Percentiles rank a stretch among this genome's conserved stretches.
These are phyloP conservation scores for Trichoderma hamatum DNA, from an alignment of 2,329 filamentous ascomycete genomes.

Conservation along the genomic window DNA sequence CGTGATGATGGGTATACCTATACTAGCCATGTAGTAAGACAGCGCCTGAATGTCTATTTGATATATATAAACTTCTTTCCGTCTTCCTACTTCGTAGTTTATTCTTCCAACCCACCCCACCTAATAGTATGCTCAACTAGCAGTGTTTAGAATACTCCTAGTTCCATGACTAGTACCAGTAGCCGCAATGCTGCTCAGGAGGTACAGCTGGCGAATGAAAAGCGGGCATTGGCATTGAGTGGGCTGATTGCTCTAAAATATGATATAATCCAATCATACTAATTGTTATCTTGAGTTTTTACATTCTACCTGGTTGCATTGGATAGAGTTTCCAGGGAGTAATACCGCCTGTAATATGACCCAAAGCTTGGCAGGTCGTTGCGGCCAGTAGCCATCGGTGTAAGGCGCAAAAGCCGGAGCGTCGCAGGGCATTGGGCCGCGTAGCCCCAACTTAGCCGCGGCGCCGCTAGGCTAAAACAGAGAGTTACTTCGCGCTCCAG, in stretches of 20 bases:
- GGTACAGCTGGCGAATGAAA: not conserved
- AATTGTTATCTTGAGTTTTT: not conserved
- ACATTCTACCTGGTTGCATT: not conserved
- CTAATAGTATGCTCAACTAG: not conserved
- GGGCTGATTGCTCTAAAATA: not conserved
- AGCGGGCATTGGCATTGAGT: not conserved
- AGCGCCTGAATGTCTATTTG: not conserved
- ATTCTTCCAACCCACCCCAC: not conserved
- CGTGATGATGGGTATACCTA: not conserved
- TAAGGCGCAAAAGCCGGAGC: not conserved
- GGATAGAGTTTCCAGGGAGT: not conserved
- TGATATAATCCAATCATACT: not conserved
- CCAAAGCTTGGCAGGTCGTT: not conserved
- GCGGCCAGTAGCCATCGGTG: not conserved
- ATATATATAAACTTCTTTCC: not conserved
- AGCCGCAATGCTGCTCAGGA: not conserved
- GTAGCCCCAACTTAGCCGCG: not conserved
- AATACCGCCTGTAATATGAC: not conserved
- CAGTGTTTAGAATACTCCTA: not conserved
- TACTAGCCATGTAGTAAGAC: not conserved
- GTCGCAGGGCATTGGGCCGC: not conserved
- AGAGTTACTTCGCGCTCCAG: conserved; percentile 16
- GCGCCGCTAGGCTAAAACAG: conserved; percentile 15
- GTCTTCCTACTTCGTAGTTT: not conserved
- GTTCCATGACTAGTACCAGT: not conserved